Evolutionary conservation across 352 stramenopile species (phyloP), one percentile per base, ranked within the genome.

Genomic region (Globisporangium mamillatum): DNA sequence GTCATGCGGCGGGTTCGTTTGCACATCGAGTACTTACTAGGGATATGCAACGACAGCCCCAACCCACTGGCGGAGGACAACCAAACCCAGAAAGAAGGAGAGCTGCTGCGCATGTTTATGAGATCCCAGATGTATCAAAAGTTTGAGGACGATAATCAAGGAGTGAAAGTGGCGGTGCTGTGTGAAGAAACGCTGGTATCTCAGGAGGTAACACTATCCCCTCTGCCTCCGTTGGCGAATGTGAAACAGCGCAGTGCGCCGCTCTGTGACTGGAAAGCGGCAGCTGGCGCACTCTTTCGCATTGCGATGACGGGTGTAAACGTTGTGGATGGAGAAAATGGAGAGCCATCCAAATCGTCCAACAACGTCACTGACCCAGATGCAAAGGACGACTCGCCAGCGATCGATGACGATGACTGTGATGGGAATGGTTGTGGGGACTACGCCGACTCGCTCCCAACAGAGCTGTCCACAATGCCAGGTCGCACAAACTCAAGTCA

Each of bases 121-220:
- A 63, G 78, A 52, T 81, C 79, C 0, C 78, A 88, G 27, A 86
- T 86, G 79, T 84, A 79, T 63, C 78, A 85, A 55, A 84, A 82
- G 68, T 84, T 86, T 48, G 69, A 71, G 58, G 79, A 86, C 34
- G 79, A 88, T 32, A 59, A 70, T 12, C 68, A 64, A 63, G 32
- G 22, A 55, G 52, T 22, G 5, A 16, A 36, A 44, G 55, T 38
- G 44, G 27, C n/a, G 54, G 10, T 2, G 20, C 7, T 24, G 27
- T 7, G 14, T 60, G 54, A 32, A 20, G 54, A 60, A 44, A 38
- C 18, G 7, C n/a, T 24, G 18, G 3, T 48, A 20, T 16, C 48
- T 20, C 24, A 32, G 25, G 20, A n/a, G 10, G 7, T 3, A 29
- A 2, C 18, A 10, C 10, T 34, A 16, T 18, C 8, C 4, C 0